phyloP scores from a whole-genome alignment of 2,329 filamentous ascomycete species.

The Xylaria sp. region DNA sequence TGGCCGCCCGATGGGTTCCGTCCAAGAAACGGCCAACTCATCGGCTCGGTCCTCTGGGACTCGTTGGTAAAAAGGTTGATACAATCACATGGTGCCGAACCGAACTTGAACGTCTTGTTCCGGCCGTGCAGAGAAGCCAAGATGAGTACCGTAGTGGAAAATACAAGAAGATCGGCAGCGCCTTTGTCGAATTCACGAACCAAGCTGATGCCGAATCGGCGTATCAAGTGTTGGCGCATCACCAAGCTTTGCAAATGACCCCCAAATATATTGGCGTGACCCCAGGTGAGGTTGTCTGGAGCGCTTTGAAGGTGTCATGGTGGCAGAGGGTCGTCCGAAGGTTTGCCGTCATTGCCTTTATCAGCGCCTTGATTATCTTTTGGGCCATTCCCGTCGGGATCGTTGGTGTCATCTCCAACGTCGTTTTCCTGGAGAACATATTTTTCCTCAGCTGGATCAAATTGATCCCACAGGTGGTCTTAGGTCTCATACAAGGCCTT shows the following conservation, averaged over 20 bases:
- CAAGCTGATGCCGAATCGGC: constrained; percentile 88
- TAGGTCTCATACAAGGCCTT: constrained; percentile 86
- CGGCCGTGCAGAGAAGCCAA: constrained; percentile 76
- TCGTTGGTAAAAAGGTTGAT: constrained; percentile 89
- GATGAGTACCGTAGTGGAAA: constrained; percentile 73
- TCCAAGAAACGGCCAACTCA: constrained; percentile 81
- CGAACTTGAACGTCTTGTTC: constrained; percentile 79
- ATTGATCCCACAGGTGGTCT: constrained; percentile 74
- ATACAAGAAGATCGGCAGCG: constrained; percentile 74
- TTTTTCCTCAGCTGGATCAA: constrained; percentile 78
- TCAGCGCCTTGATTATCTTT: constrained; percentile 84
- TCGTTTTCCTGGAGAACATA: constrained; percentile 74
- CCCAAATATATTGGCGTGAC: constrained; percentile 86
- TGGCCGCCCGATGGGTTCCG: constrained; percentile 80
- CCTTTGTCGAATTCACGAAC: constrained; percentile 89
- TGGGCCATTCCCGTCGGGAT: constrained; percentile 81
- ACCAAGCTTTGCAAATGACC: constrained; percentile 86
- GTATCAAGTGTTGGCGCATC: constrained; percentile 87
- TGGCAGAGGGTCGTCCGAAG: constrained; percentile 83
- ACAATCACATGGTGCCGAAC: constrained; percentile 89
- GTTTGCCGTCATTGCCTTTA: constrained; percentile 75
- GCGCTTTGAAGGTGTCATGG: constrained; percentile 84
- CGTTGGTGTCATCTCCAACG: constrained; percentile 87
- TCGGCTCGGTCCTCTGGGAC: constrained; percentile 71
- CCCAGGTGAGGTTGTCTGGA: constrained; percentile 89